A percentile compares a stretch with the other conserved stretches of the same genome.
Evolutionary conservation across 225 moss, liverwort and hornwort species (phyloP).

Genomic region (Climacium dendroides): DNA sequence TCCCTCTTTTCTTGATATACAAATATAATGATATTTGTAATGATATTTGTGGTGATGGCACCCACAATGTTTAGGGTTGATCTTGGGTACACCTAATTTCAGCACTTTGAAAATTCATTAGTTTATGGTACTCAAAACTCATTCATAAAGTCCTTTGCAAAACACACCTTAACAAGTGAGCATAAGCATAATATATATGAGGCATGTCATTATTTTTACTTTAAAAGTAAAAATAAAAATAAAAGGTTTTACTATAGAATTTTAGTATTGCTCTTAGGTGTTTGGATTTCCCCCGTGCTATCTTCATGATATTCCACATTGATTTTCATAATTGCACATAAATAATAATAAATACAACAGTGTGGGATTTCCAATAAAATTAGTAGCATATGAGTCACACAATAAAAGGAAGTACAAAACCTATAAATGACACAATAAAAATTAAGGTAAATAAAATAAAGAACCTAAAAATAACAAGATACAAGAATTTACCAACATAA

Average conservation of each 20-base stretch:
- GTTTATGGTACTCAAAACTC: background rate
- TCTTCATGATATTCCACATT: background rate
- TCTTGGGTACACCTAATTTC: background rate
- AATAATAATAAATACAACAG: background rate
- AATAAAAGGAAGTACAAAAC: background rate
- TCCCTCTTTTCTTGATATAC: too few species aligned
- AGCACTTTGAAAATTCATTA: background rate
- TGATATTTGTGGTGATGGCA: background rate
- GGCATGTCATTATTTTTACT: background rate
- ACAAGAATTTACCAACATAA: background rate
- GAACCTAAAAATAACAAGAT: rapidly evolving
- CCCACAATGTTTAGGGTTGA: background rate
- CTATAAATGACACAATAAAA: background rate
- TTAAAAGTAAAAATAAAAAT: background rate
- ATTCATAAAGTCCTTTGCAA: background rate
- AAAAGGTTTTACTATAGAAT: background rate
- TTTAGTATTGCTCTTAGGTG: too few species aligned
- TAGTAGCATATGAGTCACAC: background rate
- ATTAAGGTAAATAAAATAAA: background rate
- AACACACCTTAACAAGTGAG: too few species aligned
- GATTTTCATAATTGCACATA: background rate
- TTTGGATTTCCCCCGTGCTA: background rate
- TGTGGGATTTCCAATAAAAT: background rate
- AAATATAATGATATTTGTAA: background rate
- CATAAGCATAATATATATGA: background rate